Conservation (phyloP, 106 monocot genomes). For the Dendrobium officinale region DNA sequence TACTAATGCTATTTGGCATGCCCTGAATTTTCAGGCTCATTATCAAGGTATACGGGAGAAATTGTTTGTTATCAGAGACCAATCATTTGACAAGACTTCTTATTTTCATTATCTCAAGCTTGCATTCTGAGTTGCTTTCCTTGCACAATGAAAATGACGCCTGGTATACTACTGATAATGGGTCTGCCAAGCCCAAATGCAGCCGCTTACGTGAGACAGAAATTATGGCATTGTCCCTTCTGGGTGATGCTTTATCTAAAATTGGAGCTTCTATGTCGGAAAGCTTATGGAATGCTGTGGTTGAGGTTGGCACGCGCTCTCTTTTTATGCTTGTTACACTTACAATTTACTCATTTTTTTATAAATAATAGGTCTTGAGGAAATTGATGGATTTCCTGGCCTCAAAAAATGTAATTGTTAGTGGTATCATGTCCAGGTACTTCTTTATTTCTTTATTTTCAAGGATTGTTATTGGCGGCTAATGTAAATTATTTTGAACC, state of each 20-base stretch:
- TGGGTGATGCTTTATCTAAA: conserved; percentile 53
- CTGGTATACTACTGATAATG: conserved; percentile 11
- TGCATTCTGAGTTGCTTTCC: conserved; percentile 43
- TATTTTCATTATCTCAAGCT: conserved; percentile 49
- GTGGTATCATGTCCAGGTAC: conserved; percentile 75
- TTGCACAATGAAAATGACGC: conserved; percentile 24
- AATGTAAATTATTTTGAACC: neutral
- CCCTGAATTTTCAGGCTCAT: conserved; percentile 34
- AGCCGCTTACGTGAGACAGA: conserved; percentile 63
- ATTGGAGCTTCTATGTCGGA: conserved; percentile 43
- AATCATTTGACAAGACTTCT: conserved; percentile 32
- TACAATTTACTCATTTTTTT: neutral
- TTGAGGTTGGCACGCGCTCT: conserved; percentile 47
- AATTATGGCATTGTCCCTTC: conserved; percentile 46
- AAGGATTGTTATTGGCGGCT: neutral
- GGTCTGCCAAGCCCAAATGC: conserved; percentile 15
- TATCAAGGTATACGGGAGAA: conserved; percentile 44
- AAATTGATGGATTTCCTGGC: conserved; percentile 76
- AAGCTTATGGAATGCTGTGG: conserved; percentile 51
- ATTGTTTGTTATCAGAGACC: conserved; percentile 44
- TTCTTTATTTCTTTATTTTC: conserved; percentile 3
- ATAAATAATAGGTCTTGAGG: conserved; percentile 49
- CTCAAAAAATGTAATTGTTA: conserved; percentile 61
- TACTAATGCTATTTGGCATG: neutral
- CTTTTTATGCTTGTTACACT: neutral